A percentile compares a stretch with the other conserved stretches of the same genome.
Evolutionary conservation across 768 basidiomycete genomes (phyloP).

Genomic region (Tylopilus balloui): DNA sequence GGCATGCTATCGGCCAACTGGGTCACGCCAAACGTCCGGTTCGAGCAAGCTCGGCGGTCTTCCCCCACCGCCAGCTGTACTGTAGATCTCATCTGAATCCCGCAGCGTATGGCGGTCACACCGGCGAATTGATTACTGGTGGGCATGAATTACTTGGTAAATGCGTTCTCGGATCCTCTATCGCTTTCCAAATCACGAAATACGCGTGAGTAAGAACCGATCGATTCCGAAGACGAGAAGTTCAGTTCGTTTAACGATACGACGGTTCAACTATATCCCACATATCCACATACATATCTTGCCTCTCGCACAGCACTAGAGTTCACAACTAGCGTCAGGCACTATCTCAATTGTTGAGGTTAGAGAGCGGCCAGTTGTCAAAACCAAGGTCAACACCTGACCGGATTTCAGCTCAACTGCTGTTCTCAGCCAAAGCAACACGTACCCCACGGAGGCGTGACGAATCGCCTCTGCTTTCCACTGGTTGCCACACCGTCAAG

Average conservation of each 20-base stretch:
- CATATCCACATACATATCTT: too few relatives aligned
- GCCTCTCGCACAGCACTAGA: too few relatives aligned
- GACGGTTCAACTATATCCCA: too few relatives aligned
- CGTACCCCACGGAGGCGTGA: slow-evolving; percentile 70
- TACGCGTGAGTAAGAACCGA: neutral
- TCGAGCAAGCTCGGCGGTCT: neutral
- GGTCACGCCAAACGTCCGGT: neutral
- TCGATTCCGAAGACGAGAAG: neutral
- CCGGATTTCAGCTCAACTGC: slow-evolving; percentile 11
- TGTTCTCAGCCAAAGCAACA: slow-evolving; percentile 14
- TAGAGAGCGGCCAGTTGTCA: slow-evolving; percentile 49
- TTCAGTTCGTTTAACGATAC: too few relatives aligned
- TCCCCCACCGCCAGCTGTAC: neutral
- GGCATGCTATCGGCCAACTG: neutral
- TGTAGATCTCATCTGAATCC: neutral
- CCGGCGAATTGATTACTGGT: neutral
- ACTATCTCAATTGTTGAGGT: slow-evolving; percentile 2
- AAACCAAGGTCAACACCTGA: slow-evolving; percentile 65
- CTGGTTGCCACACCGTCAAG: slow-evolving; percentile 53
- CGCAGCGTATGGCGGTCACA: neutral
- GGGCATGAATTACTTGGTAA: neutral
- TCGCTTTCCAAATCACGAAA: neutral
- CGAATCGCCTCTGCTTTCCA: slow-evolving; percentile 66
- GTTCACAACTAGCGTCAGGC: neutral
- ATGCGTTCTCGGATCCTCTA: neutral